Percentiles rank a stretch among this genome's conserved stretches.
Evolutionary conservation across 2,329 filamentous ascomycete genomes (phyloP).

Genomic region (Apiospora saccharicola): DNA sequence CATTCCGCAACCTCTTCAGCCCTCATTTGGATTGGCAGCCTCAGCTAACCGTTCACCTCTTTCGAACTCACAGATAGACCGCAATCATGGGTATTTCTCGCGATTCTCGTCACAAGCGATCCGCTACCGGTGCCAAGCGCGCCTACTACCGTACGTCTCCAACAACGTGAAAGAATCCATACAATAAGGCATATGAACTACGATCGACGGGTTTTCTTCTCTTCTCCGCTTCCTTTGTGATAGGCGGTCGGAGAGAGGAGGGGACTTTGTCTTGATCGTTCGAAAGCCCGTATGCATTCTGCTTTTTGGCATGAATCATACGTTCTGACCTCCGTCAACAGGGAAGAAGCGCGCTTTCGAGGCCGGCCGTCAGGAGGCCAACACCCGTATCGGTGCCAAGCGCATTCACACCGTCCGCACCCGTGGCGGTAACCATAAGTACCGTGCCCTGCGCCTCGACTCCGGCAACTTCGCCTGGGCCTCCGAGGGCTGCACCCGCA

Average conservation of each 20-base stretch:
- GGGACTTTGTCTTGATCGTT: constrained; percentile 34
- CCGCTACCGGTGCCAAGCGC: constrained; percentile 98
- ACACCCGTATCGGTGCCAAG: constrained; percentile 98
- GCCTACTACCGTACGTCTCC: constrained; percentile 82
- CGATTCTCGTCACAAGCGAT: constrained; percentile 99
- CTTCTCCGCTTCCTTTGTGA: not conserved
- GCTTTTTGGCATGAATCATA: constrained; percentile 55
- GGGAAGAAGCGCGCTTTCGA: constrained; percentile 99
- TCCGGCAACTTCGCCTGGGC: constrained; percentile 99
- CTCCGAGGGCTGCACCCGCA: constrained; percentile 96
- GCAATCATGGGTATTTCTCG: constrained; percentile 99
- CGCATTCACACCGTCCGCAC: constrained; percentile 96
- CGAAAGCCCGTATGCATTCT: constrained; percentile 72
- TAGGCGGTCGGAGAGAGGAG: no score
- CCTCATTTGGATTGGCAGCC: not conserved
- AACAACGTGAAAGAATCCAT: constrained; percentile 25
- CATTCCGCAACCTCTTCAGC: not conserved
- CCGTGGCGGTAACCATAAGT: constrained; percentile 99
- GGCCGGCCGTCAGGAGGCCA: constrained; percentile 98
- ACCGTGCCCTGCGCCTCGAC: constrained; percentile 98
- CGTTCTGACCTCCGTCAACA: constrained; percentile 78
- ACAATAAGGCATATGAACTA: constrained; percentile 22
- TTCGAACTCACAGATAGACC: constrained; percentile 57
- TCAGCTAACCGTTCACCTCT: constrained; percentile 2
- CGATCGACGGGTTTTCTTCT: constrained; percentile 19